Conservation (phyloP, 2,329 filamentous ascomycete species). For the Alternaria conjuncta region DNA sequence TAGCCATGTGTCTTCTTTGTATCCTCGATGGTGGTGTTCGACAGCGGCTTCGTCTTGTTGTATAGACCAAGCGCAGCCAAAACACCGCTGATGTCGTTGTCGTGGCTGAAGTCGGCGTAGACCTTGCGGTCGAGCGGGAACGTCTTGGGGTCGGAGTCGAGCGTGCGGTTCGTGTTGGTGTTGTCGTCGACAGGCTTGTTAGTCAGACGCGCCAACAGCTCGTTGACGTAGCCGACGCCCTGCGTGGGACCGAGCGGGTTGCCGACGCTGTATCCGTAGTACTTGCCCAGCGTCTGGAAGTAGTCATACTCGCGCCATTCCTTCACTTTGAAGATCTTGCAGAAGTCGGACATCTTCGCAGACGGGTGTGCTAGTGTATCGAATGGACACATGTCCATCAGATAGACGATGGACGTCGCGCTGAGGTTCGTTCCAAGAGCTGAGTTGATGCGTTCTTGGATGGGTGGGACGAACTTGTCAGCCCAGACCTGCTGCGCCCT, state of each 20-base stretch:
- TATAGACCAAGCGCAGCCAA: slow-evolving; percentile 81
- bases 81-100: slow-evolving; percentile 82
- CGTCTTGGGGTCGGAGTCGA: slow-evolving; percentile 69
- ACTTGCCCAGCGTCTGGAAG: slow-evolving; percentile 79
- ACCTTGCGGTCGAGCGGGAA: slow-evolving; percentile 73
- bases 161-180: slow-evolving; percentile 78
- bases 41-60: slow-evolving; percentile 63
- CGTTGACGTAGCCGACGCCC: slow-evolving; percentile 86
- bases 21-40: slow-evolving; percentile 55
- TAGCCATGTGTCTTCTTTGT: slow-evolving; percentile 68
- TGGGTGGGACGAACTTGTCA: slow-evolving; percentile 68
- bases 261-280: slow-evolving; percentile 79
- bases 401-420: slow-evolving; percentile 65
- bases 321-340: slow-evolving; percentile 70
- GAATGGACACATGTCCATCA: slow-evolving; percentile 93
- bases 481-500: slow-evolving; percentile 65
- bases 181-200: slow-evolving; percentile 70
- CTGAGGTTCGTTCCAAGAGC: slow-evolving; percentile 74
- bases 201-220: slow-evolving; percentile 83
- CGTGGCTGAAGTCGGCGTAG: slow-evolving; percentile 92
- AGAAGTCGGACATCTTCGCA: slow-evolving; percentile 71
- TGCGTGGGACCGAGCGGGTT: slow-evolving; percentile 82
- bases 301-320: slow-evolving; percentile 87
- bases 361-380: slow-evolving; percentile 70
- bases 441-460: slow-evolving; percentile 72